Evolutionary conservation across 2,329 filamentous ascomycete genomes (phyloP).

Genomic region (Aureobasidium leucospermi): DNA sequence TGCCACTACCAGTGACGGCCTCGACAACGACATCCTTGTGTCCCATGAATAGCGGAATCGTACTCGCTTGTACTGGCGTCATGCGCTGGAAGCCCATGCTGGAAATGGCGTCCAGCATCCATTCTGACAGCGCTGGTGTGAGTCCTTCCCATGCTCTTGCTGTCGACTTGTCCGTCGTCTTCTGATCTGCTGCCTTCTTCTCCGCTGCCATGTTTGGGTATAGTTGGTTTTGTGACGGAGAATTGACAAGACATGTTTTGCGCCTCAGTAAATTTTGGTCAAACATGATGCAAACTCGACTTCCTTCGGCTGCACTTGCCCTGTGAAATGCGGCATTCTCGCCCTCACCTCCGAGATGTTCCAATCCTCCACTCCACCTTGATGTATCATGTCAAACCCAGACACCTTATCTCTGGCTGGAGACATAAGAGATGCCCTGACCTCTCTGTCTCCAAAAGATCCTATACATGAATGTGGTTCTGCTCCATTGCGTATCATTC

Average conservation of each 20-base stretch:
- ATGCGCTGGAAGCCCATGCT: constrained; percentile 81
- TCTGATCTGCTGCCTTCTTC: background rate
- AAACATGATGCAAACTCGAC: constrained; percentile 12
- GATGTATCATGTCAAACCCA: background rate
- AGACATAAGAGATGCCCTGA: background rate
- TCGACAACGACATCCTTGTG: constrained; percentile 93
- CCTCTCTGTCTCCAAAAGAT: constrained; percentile 17
- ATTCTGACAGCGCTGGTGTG: constrained; percentile 65
- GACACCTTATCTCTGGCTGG: background rate
- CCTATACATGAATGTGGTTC: constrained; percentile 35
- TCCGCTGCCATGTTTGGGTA: background rate
- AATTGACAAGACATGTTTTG: background rate
- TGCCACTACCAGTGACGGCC: constrained; percentile 85
- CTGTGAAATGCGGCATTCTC: background rate
- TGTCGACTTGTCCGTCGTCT: constrained; percentile 22
- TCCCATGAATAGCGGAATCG: constrained; percentile 78
- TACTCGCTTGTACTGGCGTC: constrained; percentile 91
- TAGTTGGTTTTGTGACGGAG: background rate
- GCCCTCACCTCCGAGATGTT: background rate
- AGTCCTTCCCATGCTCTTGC: constrained; percentile 60
- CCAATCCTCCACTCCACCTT: background rate
- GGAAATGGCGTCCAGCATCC: constrained; percentile 76
- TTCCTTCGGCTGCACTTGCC: constrained; percentile 9
- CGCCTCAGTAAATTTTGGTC: constrained; percentile 3
- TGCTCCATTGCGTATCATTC: constrained; percentile 32